Conservation (phyloP, 148 eudicot genomes). For the Fagopyrum esculentum region DNA sequence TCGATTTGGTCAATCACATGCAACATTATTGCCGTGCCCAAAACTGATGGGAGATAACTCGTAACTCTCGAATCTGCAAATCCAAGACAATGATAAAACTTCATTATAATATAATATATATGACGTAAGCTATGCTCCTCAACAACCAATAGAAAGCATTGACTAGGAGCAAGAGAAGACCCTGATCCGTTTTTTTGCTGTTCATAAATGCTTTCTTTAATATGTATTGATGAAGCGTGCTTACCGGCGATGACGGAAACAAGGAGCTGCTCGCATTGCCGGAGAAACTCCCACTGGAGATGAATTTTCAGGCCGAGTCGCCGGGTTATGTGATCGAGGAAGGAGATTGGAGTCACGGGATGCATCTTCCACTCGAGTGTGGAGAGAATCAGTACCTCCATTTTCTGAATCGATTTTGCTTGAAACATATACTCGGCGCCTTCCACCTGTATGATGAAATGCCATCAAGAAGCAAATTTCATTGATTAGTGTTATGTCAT, state of each 20-base stretch:
- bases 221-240: no score
- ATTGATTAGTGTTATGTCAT: background rate
- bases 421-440: slow-evolving; percentile 46
- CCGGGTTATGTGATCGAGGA: slow-evolving; percentile 44
- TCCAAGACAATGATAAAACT: background rate
- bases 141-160: background rate
- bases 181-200: background rate
- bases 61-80: slow-evolving; percentile 57
- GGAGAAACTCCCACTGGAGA: slow-evolving; percentile 37
- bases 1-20: slow-evolving; percentile 59
- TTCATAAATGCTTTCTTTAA: background rate
- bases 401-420: slow-evolving; percentile 66
- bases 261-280: slow-evolving; percentile 46
- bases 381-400: slow-evolving; percentile 79
- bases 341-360: slow-evolving; percentile 73
- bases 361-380: slow-evolving; percentile 82
- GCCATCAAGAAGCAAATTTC: background rate
- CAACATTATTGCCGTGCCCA: slow-evolving; percentile 77
- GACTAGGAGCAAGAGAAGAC: background rate
- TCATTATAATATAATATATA: background rate
- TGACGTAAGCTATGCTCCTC: background rate
- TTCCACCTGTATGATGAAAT: slow-evolving; percentile 45
- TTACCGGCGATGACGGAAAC: slow-evolving; percentile 49
- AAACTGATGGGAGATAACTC: slow-evolving; percentile 51
- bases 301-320: slow-evolving; percentile 41